Evolutionary conservation across 1,284 basidiomycete genomes (phyloP).

Genomic region (Cryptococcus floricola): DNA sequence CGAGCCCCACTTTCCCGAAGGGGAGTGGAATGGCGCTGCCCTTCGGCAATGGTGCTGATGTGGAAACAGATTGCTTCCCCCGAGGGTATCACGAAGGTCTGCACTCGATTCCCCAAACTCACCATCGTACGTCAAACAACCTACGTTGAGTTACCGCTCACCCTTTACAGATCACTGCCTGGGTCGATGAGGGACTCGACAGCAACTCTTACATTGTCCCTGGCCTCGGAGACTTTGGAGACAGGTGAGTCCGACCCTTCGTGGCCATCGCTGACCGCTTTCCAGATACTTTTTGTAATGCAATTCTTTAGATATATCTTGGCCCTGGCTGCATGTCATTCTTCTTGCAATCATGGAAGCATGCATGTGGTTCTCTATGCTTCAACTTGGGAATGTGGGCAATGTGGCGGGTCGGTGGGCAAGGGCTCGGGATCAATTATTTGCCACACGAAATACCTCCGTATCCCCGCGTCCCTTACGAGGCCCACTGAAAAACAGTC

Average conservation of each 20-base stretch:
- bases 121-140: conserved; percentile 62
- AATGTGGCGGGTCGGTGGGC: too few relatives aligned
- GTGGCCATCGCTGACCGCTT: background rate
- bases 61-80: conserved; percentile 75
- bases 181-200: conserved; percentile 94
- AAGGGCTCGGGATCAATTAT: too few relatives aligned
- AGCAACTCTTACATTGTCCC: conserved; percentile 65
- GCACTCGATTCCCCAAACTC: conserved; percentile 70
- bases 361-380: background rate
- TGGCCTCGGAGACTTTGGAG: conserved; percentile 87
- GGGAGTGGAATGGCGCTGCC: too few relatives aligned
- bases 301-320: background rate
- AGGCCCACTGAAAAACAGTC: too few relatives aligned
- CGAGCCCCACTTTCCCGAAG: background rate
- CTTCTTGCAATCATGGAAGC: background rate
- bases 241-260: conserved; percentile 52
- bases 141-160: background rate
- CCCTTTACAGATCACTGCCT: conserved; percentile 69
- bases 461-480: background rate
- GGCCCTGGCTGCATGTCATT: too few relatives aligned
- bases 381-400: too few relatives aligned
- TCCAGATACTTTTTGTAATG: background rate
- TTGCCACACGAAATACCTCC: background rate
- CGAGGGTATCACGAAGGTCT: conserved; percentile 82
- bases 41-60: background rate